Percentiles rank a stretch among this genome's conserved stretches.
phyloP scores from a whole-genome alignment of 106 monocot genomes.

The Alisma plantagoaquatica region DNA sequence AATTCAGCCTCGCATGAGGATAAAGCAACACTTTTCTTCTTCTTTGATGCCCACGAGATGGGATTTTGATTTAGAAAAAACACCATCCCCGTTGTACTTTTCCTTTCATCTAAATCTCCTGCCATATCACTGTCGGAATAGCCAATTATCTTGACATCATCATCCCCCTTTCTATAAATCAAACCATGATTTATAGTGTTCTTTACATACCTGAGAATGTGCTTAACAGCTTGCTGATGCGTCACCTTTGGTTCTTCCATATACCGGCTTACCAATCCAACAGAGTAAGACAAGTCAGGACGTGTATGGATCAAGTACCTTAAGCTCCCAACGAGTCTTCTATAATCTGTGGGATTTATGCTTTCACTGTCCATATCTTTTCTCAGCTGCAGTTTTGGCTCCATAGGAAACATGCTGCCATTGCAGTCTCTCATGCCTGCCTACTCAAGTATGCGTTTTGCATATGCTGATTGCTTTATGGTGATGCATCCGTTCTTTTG shows the following conservation, averaged over 20 bases:
- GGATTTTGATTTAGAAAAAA: neutral
- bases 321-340: conserved; percentile 8
- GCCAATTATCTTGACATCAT: neutral
- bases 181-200: neutral
- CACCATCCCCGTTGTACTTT: neutral
- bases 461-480: conserved; percentile 1
- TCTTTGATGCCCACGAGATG: conserved; percentile 5
- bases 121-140: neutral
- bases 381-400: neutral
- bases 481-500: neutral
- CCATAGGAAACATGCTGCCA: neutral
- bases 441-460: neutral
- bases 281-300: neutral
- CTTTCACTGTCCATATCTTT: neutral
- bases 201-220: conserved; percentile 4
- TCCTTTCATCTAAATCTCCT: neutral
- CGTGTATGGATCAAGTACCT: conserved; percentile 7
- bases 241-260: neutral
- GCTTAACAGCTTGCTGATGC: too few species aligned
- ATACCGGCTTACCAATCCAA: conserved; percentile 1
- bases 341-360: neutral
- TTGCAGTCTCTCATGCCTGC: conserved; percentile 1
- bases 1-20: conserved; percentile 6
- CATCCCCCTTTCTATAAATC: neutral
- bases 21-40: neutral